phyloP scores from a whole-genome alignment of 352 stramenopile genomes.

The Pythium brassicae region DNA sequence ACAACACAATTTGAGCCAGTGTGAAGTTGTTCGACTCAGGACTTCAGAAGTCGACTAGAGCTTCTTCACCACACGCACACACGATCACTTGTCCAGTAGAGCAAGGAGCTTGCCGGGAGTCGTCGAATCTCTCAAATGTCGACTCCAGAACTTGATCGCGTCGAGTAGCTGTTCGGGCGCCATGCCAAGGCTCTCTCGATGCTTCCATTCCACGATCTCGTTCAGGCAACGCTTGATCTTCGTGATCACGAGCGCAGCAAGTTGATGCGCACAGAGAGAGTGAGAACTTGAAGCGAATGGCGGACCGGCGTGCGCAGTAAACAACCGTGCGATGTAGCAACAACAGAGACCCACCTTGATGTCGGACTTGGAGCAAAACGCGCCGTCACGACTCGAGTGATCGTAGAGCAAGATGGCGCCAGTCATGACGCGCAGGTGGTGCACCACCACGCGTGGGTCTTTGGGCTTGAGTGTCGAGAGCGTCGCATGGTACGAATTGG shows the following conservation, averaged over 20 bases:
- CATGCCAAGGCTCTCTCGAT: slow-evolving; percentile 14
- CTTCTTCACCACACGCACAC: neutral
- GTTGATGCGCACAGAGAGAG: neutral
- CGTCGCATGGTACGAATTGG: slow-evolving; percentile 40
- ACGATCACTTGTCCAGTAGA: slow-evolving; percentile 26
- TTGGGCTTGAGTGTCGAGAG: slow-evolving; percentile 26
- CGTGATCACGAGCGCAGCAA: neutral
- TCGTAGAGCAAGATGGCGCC: slow-evolving; percentile 59
- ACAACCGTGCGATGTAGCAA: neutral
- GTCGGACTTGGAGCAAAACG: slow-evolving; percentile 48
- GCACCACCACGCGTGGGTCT: slow-evolving; percentile 34
- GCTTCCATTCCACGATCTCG: slow-evolving; percentile 37
- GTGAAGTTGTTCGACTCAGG: no score
- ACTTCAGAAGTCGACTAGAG: no score
- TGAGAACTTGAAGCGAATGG: neutral
- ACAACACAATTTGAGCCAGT: no score
- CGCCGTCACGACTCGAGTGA: slow-evolving; percentile 37
- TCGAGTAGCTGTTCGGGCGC: slow-evolving; percentile 37
- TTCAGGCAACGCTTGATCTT: slow-evolving; percentile 64
- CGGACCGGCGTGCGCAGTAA: neutral
- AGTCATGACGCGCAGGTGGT: slow-evolving; percentile 47
- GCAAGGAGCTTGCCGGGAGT: slow-evolving; percentile 43
- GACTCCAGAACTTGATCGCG: slow-evolving; percentile 49
- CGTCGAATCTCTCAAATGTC: slow-evolving; percentile 42
- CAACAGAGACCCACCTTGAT: slow-evolving; percentile 32